A percentile compares a stretch with the other conserved stretches of the same genome.
Conservation (phyloP, 257 asterid species). For the Thymus quinquecostatus region DNA sequence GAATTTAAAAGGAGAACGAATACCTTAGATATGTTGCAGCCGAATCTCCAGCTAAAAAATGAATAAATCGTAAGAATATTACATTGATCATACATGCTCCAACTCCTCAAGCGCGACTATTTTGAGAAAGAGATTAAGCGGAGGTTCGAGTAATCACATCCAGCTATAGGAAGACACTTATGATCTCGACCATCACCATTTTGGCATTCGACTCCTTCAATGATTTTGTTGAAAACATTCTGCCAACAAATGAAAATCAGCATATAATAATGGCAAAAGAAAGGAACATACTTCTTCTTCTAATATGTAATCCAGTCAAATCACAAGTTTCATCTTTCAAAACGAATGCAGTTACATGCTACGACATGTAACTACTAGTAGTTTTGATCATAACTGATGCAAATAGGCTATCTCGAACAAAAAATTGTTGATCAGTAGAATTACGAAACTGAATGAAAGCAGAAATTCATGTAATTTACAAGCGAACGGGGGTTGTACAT, state of each 20-base stretch:
- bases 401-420: background rate
- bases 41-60: conserved; percentile 19
- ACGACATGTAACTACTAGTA: background rate
- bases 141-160: background rate
- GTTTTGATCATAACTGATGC: background rate
- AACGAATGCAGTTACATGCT: background rate
- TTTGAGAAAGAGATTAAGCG: conserved; percentile 4
- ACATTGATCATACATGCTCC: conserved; percentile 29
- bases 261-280: background rate
- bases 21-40: conserved; percentile 4
- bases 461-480: background rate
- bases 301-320: background rate
- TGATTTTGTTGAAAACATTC: conserved; percentile 7
- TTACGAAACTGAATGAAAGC: background rate
- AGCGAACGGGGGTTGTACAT: no score
- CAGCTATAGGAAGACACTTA: conserved; percentile 1
- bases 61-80: conserved; percentile 16
- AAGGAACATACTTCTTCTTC: background rate
- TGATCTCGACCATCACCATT: background rate
- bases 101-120: conserved; percentile 7
- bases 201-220: conserved; percentile 22
- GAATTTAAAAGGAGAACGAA: conserved; percentile 17
- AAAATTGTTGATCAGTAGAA: background rate
- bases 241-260: conserved; percentile 2
- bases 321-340: conserved; percentile 2